These are phyloP conservation scores for Pistacia atlantica DNA, from an alignment of 345 rosid genomes.

Conservation along the genomic window DNA sequence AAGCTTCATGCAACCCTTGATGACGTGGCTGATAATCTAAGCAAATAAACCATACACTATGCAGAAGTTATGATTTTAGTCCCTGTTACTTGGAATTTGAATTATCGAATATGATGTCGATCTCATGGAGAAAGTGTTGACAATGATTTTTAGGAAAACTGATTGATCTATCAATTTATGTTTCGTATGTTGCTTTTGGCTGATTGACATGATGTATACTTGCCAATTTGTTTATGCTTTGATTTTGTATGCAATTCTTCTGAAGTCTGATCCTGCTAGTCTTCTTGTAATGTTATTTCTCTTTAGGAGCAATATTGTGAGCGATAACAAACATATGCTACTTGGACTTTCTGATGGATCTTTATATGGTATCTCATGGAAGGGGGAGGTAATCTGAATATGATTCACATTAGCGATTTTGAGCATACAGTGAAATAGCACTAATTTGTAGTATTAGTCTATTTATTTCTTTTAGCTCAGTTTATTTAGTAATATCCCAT, in stretches of 20 bases:
- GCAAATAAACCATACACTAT: not conserved
- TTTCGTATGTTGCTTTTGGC: not conserved
- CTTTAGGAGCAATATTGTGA: conserved; percentile 87
- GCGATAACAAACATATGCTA: conserved; percentile 71
- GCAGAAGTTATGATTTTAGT: not conserved
- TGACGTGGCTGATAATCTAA: not conserved
- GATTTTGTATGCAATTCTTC: not conserved
- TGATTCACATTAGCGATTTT: conserved; percentile 13
- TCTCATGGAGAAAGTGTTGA: not conserved
- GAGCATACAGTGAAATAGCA: not conserved
- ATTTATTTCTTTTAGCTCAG: not conserved
- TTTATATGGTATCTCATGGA: conserved; percentile 87
- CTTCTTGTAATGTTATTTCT: conserved; percentile 16
- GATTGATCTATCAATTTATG: not conserved
- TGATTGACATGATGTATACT: not conserved
- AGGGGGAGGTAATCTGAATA: conserved; percentile 77
- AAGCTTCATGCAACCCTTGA: conserved; percentile 26
- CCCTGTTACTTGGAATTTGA: not conserved
- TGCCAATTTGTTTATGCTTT: not conserved
- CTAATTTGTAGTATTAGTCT: not conserved
- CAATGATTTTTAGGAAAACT: not conserved
- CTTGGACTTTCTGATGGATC: conserved; percentile 91
- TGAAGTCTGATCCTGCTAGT: conserved; percentile 19
- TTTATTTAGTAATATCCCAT: conserved; percentile 6
- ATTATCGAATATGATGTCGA: not conserved